Conservation (phyloP, 768 basidiomycete genomes). For the Russula sp. region DNA sequence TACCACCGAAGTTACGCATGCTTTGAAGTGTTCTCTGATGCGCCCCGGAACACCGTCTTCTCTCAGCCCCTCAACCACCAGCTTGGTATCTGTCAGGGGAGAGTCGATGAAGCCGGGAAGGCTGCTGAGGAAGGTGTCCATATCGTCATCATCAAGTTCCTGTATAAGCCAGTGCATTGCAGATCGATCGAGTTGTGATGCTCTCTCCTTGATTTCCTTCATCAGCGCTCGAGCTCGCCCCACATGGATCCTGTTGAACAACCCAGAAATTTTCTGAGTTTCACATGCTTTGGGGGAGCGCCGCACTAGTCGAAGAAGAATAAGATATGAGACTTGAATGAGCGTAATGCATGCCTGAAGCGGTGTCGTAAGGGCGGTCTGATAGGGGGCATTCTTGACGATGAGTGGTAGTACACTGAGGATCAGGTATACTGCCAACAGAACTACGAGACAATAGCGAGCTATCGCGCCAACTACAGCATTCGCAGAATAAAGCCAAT, state of each 20-base stretch:
- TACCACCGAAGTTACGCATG: neutral
- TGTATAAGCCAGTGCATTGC: conserved; percentile 2
- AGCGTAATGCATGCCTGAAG: neutral
- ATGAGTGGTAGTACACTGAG: conserved; percentile 6
- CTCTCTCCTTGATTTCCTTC: neutral
- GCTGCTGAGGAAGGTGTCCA: neutral
- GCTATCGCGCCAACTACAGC: neutral
- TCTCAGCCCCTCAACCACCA: neutral
- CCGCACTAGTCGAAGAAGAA: neutral
- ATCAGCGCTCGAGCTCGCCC: neutral
- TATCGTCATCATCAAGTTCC: neutral
- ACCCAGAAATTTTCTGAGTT: neutral
- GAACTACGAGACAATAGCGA: neutral
- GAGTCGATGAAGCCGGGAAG: conserved; percentile 6
- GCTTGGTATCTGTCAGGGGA: neutral
- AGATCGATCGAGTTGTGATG: neutral
- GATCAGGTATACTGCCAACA: neutral
- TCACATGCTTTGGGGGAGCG: neutral
- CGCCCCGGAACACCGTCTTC: neutral
- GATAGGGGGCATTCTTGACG: conserved; percentile 4
- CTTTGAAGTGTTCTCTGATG: neutral
- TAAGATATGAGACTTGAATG: neutral
- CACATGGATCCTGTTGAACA: neutral
- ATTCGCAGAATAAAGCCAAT: neutral
- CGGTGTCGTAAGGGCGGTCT: conserved; percentile 8